Base-by-base conservation (phyloP, 805 yeast genomes). In the Wickerhamiella nectarea region DNA sequence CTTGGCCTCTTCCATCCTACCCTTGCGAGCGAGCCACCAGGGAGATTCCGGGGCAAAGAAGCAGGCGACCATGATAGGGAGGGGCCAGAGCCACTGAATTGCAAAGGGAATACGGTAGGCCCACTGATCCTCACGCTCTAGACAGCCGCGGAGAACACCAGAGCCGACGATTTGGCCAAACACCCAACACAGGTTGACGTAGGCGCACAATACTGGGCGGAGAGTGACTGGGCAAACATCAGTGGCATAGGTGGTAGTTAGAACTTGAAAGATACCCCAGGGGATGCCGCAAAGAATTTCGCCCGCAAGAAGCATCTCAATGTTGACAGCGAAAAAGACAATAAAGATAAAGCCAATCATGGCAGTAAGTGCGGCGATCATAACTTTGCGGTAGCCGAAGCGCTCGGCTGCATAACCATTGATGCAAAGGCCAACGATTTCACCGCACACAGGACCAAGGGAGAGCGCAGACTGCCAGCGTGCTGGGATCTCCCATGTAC, bases 21-120 rank as follows among this genome's bases (percentile, higher is more conserved):
- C 69, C 48, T 64, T 62, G 44, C 68, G 65, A 3, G 69, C 66
- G 36, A 72, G 56, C 72, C 74, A 74, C 69, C 74, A 69, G 22
- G 80, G 80, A 8, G 75, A 70, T 45, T 74, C 79, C 6, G 61
- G 61, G 10, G 79, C 80, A 34, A 75, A 71, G 14, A 46, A 49
- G 10, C 51, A 41, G n/a, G 43, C 50, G 4, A 70, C 55, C 22
- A 66, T 51, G 21, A 75, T 54, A 31, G 75, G 74, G 9, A 67
- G 54, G 10, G 76, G 71, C 78, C 78, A 75, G 4, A 66, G 56
- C 80, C 80, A 75, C 58, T 75, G 81, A 9, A 75, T 46, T 2
- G 74, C 78, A 54, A 71, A 73, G 8, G 80, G 79, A 34, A 72
- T 62, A 45, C 66, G 62, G 56, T 71, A 76, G 6, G 75, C 68